Evolutionary conservation across 2,329 filamentous ascomycete genomes (phyloP).

Genomic region (Fusarium transvaalense): DNA sequence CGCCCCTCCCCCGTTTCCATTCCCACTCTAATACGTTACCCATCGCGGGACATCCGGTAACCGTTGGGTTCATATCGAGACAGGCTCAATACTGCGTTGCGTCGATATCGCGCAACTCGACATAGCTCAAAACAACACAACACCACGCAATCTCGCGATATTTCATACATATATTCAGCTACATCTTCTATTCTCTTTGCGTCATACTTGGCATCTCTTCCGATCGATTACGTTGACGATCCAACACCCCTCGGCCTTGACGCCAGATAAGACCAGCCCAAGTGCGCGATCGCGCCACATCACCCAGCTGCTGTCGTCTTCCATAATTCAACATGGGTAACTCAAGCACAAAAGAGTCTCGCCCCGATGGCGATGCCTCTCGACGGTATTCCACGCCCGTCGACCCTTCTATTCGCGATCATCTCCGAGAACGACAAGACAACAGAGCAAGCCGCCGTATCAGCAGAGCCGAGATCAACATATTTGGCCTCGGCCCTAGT

Average conservation of each 20-base stretch:
- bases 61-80: constrained; percentile 23
- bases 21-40: background rate
- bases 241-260: constrained; percentile 6
- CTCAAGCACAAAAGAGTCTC: constrained; percentile 57
- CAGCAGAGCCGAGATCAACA: constrained; percentile 61
- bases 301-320: constrained; percentile 19
- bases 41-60: constrained; percentile 44
- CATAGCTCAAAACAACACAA: background rate
- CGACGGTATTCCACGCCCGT: constrained; percentile 42
- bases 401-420: constrained; percentile 44
- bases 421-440: constrained; percentile 36
- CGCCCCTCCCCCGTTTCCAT: constrained; percentile 37
- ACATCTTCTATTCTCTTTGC: background rate
- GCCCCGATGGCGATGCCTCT: constrained; percentile 46
- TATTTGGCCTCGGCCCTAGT: constrained; percentile 59
- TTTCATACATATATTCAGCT: background rate
- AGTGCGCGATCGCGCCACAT: constrained; percentile 39
- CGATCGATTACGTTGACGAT: constrained; percentile 9
- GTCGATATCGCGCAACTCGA: constrained; percentile 29
- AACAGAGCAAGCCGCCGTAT: constrained; percentile 47
- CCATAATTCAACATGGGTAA: constrained; percentile 54
- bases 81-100: constrained; percentile 16
- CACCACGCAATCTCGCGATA: constrained; percentile 3
- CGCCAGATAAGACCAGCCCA: constrained; percentile 23
- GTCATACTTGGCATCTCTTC: background rate